phyloP scores from a whole-genome alignment of 345 rosid genomes.

The Brassica cretica region DNA sequence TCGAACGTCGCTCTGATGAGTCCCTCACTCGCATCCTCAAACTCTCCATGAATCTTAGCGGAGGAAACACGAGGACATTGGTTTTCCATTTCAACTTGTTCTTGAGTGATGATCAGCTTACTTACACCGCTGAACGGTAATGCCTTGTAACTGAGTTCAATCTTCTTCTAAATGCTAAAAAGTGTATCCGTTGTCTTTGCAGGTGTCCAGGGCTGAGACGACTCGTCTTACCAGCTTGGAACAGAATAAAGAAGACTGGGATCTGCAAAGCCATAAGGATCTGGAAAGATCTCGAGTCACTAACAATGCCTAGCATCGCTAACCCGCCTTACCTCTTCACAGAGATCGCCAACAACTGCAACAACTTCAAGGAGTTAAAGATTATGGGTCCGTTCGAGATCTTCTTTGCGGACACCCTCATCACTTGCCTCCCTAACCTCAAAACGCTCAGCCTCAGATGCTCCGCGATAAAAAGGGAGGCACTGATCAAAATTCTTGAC shows the following conservation, averaged over 20 bases:
- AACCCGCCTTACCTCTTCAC: slow-evolving; percentile 62
- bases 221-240: slow-evolving; percentile 85
- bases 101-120: slow-evolving; percentile 73
- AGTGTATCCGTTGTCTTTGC: slow-evolving; percentile 4
- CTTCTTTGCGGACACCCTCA: slow-evolving; percentile 51
- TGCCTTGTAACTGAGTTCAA: not conserved
- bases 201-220: slow-evolving; percentile 70
- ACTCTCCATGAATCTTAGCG: slow-evolving; percentile 70
- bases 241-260: slow-evolving; percentile 68
- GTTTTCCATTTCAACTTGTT: not conserved
- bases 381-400: slow-evolving; percentile 76
- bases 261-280: slow-evolving; percentile 67
- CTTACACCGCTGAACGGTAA: slow-evolving; percentile 62
- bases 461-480: slow-evolving; percentile 57
- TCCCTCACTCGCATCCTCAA: slow-evolving; percentile 55
- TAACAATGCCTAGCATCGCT: slow-evolving; percentile 89
- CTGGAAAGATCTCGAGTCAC: slow-evolving; percentile 80
- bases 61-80: slow-evolving; percentile 39
- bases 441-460: slow-evolving; percentile 73
- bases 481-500: slow-evolving; percentile 59
- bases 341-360: slow-evolving; percentile 74
- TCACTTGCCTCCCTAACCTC: slow-evolving; percentile 48
- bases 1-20: slow-evolving; percentile 57
- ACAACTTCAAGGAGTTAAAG: slow-evolving; percentile 53
- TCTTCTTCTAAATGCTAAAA: not conserved